Base-by-base conservation (phyloP, 805 yeast species). In the Candida ulmi region DNA sequence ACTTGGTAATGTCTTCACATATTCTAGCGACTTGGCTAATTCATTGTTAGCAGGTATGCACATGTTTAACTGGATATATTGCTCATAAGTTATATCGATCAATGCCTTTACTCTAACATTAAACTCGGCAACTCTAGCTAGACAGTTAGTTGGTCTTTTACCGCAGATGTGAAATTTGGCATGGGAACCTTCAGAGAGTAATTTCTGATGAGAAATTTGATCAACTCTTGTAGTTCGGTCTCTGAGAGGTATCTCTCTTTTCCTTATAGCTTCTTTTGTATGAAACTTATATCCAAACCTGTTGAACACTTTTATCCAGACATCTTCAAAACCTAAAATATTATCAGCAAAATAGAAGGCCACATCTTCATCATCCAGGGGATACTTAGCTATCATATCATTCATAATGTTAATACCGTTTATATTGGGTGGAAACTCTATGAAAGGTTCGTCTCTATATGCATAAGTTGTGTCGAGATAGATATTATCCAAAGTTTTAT, bases 391-490 rank as follows among this genome's bases (percentile, higher is more conserved):
- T n/a, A 78, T 37, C 12, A 67, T 41, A 7, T 52, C 50, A 0
- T 63, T 48, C 5, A 68, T 56, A 0, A 58, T 41, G 7, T 52
- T 43, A 2, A 74, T 55, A 0, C 81, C 80, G 4, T 54, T 63
- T 32, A 50, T 48, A 47, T 75, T 73, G 1, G 63, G 56, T 5
- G 57, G 59, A 38, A 74, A 69, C 18, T 64, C 66, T 12, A 74
- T 66, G 42, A 56, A 71, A 0, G 79, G 80, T 39, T 72, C 73
- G 0, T 65, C 66, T 37, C 81, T 56, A 45, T 67, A 62, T 1
- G 67, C 67, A 52, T 72, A 77, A 0, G 81, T 74, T 2, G 80
- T 69, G 48, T 78, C 84, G 19, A 76, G 53, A 45, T 78, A 78
- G 8, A 78, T 54, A 35, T 66, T 66, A 36, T 72, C 71, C 11